Base-by-base conservation (phyloP, 805 yeast genomes). In the Ogataea minuta region DNA sequence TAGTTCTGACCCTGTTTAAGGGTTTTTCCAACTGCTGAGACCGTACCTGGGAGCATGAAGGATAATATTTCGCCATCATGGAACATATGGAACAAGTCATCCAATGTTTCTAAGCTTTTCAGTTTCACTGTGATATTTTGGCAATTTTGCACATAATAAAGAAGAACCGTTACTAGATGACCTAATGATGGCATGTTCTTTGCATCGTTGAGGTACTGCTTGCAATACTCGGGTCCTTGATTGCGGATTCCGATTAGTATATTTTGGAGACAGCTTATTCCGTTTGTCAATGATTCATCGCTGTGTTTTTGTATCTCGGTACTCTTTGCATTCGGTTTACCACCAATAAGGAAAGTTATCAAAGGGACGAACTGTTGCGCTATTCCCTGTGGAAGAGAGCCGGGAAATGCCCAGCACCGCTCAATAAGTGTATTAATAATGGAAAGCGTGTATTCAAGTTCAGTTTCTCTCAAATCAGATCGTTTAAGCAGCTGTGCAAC, bases 401-500 rank as follows among this genome's bases (percentile, higher is more conserved):
- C 70, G 2, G 59, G 48, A 6, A 43, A 29, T 5, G 63, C 49
- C 84, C 84, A 80, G 40, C 75, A 72, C 34, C 67, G 53, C 21
- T 53, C 46, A 14, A 78, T 59, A n/a, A 81, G 53, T 4, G 66
- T 49, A 4, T 64, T 54, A 3, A 81, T 49, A 12, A 76, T 66
- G n/a, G 64, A 57, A 8, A 81, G 51, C 1, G 74, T 53, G 19
- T 63, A 58, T 41, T 76, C 79, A 2, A 70, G 60, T 32, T 69
- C 76, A 0, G 68, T 48, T 31, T 72, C 76, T 3, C 72, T 67
- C 1, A 79, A 52, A n/a, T 35, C 32, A 2, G 68, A 68, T 29
- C 71, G 71, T 40, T 73, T 72, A 28, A 82, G 57, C 7, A 82
- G 53, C 38, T 72, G 71, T 1, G 78, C 70, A 3, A 82, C 50